Base-by-base conservation (phyloP, 306 rosid genomes). In the Geum urbanum region DNA sequence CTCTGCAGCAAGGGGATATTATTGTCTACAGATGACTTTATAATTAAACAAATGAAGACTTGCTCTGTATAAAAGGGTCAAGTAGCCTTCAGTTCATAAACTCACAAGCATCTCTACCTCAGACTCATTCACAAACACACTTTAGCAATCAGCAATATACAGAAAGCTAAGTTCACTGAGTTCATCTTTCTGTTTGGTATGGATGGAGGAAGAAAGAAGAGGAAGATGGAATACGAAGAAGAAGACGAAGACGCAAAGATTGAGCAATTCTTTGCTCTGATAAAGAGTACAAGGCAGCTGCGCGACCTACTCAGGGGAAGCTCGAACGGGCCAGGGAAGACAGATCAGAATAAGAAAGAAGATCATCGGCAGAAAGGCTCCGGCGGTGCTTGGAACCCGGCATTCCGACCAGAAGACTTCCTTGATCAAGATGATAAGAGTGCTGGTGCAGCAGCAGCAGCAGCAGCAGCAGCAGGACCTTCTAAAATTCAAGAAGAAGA, bases 351-450 rank as follows among this genome's bases (percentile, higher is more conserved):
- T 47, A 51, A 24, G 2, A 20, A 27, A 15, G 41, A 10, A 49
- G 40, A 5, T 9, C 56, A 70, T 4, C 44, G 18, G 2, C 58
- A 37, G 16, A 75, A 76, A 50, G 70, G 41, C 9, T 68, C 50
- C 59, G 72, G 79, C 8, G 56, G 39, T 8, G 20, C 79, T 63
- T 90, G 98, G 98, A 80, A 74, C 41, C 98, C 92, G 14, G 73
- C 70, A 55, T 92, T 92, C 69, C 83, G 80, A 66, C 87, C 88
- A 14, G 91, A 90, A 72, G 98, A 92, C 77, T 90, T 92, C 84
- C 77, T 79, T 37, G 85, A 73, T 37, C 65, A 60, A 37, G 74
- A 22, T 61, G 74, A 68, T 0, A 73, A 71, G 67, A 62, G 9
- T 13, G 7, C 0, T 46, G 20, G 39, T 56, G 60, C 73, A 27